Evolutionary conservation across 768 basidiomycete genomes (phyloP).

Genomic region (Leccinum rimulosum): DNA sequence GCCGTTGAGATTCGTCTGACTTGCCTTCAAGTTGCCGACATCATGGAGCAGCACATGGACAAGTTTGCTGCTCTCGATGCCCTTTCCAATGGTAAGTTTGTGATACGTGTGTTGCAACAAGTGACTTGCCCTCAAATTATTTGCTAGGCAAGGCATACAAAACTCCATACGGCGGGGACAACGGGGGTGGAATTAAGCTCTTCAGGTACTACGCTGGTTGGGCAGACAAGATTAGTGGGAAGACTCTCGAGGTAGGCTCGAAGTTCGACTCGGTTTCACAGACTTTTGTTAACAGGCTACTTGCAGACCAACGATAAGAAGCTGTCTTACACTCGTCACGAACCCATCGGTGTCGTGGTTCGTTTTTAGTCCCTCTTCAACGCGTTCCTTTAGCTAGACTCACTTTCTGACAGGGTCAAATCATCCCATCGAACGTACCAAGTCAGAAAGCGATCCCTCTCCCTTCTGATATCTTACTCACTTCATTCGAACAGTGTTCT

Average conservation of each 20-base stretch:
- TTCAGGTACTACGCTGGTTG: constrained; percentile 12
- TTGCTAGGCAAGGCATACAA: constrained; percentile 7
- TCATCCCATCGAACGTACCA: constrained; percentile 12
- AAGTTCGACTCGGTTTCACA: not conserved
- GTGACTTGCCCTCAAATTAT: not conserved
- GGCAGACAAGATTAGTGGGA: constrained; percentile 12
- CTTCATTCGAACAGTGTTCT: not conserved
- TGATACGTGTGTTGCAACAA: not conserved
- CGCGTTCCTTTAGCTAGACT: not conserved
- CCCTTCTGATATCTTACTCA: not conserved
- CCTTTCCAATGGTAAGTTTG: constrained; percentile 1
- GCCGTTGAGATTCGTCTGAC: too few relatives aligned
- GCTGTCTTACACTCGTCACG: constrained; percentile 10
- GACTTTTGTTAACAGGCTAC: not conserved
- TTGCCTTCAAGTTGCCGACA: constrained; percentile 1
- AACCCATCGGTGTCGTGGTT: constrained; percentile 12
- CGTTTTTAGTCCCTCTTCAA: not conserved
- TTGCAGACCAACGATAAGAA: constrained; percentile 5
- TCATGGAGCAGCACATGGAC: constrained; percentile 7
- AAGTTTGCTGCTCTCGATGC: constrained; percentile 12
- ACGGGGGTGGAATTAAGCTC: not conserved
- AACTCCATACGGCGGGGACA: not conserved
- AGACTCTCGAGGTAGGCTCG: constrained; percentile 2
- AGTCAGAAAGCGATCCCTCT: not conserved
- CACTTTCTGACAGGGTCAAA: constrained; percentile 5